Base-by-base conservation (phyloP, 177 flowering plant species). In the Vitis hybrid region DNA sequence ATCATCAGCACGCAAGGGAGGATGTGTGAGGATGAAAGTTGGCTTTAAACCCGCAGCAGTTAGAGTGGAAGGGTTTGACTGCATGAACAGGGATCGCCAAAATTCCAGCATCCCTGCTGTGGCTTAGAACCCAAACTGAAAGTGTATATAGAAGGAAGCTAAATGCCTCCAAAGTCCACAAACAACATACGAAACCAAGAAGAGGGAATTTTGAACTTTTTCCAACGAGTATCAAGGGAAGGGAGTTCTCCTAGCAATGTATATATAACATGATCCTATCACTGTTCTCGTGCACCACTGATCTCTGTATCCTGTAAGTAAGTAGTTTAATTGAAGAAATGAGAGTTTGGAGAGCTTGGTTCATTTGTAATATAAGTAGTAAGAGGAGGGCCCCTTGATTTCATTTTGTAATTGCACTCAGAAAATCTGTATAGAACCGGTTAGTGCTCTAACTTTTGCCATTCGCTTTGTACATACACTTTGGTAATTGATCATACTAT, bases 1-100 rank as follows among this genome's bases (percentile, higher is more conserved):
- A 68, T 74, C 84, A 23, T 66, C 85, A 3, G 60, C 79, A n/a
- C 74, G 71, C 10, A 83, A 80, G 52, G 82, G 79, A 52, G 86
- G 84, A 9, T 82, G 83, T 72, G 78, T 19, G 57, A 74, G 86
- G 34, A 69, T 70, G 81, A 81, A 79, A 32, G 78, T 78, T 64
- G 88, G 87, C 55, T 80, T 76, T 14, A 84, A 85, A 66, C 86
- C 88, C 1, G 88, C 91, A 2, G 77, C 87, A 21, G 86, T 85
- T 74, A 87, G 87, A 78, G 80, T 87, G 70, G 89, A 85, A 80
- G 91, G 89, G 64, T 87, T 87, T 60, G 84, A 83, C 62, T 84
- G 88, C 71, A 83, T 81, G 54, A 81, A 71, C 71, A 82, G 88
- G 83, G 88, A 83, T 72, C 72, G 82, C 82, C 80, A 78, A 21